Conservation (phyloP, 164 flowering plant genomes). For the Macadamia integrifolia region DNA sequence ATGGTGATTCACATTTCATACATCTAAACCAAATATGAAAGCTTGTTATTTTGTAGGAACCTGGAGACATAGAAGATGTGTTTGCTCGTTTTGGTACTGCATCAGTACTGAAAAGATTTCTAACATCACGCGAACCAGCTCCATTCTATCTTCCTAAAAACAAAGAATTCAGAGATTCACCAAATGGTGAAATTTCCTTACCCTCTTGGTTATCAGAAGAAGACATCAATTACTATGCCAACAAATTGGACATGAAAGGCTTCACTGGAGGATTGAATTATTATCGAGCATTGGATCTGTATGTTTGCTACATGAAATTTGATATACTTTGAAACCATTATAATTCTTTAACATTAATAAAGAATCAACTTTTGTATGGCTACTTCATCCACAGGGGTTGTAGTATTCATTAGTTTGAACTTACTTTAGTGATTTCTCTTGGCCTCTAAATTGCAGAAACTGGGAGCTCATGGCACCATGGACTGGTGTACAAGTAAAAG, state of each 20-base stretch:
- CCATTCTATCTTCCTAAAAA: slow-evolving; percentile 39
- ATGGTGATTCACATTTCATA: no score
- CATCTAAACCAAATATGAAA: no score
- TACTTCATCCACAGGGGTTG: no score
- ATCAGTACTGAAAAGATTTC: slow-evolving; percentile 29
- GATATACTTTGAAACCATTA: no score
- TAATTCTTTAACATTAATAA: no score
- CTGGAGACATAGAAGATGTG: slow-evolving; percentile 53
- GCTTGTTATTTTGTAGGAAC: slow-evolving; percentile 31
- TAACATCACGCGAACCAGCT: slow-evolving; percentile 34
- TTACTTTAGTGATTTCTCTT: background rate
- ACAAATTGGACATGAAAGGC: slow-evolving; percentile 43
- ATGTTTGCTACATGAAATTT: slow-evolving; percentile 10
- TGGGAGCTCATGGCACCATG: slow-evolving; percentile 42
- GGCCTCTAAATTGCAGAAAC: slow-evolving; percentile 13
- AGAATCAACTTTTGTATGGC: no score
- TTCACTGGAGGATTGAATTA: slow-evolving; percentile 78
- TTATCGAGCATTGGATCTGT: slow-evolving; percentile 60
- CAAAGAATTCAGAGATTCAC: slow-evolving; percentile 21
- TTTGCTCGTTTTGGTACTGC: slow-evolving; percentile 30
- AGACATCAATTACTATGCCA: slow-evolving; percentile 52
- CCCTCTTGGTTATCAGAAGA: slow-evolving; percentile 70
- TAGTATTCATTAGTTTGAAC: no score
- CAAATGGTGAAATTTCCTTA: slow-evolving; percentile 6
- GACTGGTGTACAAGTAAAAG: slow-evolving; percentile 28